Conservation (phyloP, 768 basidiomycete genomes). For the Termitomyces sp. region DNA sequence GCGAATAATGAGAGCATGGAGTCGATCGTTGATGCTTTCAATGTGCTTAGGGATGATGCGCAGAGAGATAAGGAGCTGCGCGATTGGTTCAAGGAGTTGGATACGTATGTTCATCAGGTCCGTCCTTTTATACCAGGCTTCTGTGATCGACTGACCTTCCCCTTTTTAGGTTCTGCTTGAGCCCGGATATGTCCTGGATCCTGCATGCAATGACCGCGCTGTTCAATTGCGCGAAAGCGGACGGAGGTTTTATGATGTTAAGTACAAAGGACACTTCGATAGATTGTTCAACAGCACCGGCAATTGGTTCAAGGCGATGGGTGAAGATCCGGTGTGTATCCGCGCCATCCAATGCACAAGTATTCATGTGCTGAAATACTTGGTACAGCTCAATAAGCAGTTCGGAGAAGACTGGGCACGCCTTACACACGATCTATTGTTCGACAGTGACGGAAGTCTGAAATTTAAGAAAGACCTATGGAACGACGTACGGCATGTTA, state of each 20-base stretch:
- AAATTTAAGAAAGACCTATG: conserved; percentile 87
- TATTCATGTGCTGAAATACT: neutral
- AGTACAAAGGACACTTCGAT: conserved; percentile 72
- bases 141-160: neutral
- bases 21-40: conserved; percentile 62
- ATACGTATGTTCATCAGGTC: conserved; percentile 63
- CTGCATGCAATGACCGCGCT: conserved; percentile 64
- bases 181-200: conserved; percentile 82
- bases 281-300: conserved; percentile 64
- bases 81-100: conserved; percentile 63
- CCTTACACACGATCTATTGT: conserved; percentile 79
- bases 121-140: neutral
- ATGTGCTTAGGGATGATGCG: conserved; percentile 70
- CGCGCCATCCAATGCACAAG: neutral
- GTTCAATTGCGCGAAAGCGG: conserved; percentile 63
- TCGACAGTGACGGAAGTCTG: conserved; percentile 74
- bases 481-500: conserved; percentile 81
- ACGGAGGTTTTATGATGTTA: conserved; percentile 68
- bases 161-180: conserved; percentile 58
- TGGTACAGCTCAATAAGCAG: conserved; percentile 48
- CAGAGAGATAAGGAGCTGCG: conserved; percentile 69
- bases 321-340: conserved; percentile 61
- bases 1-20: conserved; percentile 71
- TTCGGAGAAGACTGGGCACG: conserved; percentile 83
- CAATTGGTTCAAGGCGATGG: conserved; percentile 81